Evolutionary conservation across 2,329 filamentous ascomycete genomes (phyloP).

Genomic region (Colletotrichum magnum): DNA sequence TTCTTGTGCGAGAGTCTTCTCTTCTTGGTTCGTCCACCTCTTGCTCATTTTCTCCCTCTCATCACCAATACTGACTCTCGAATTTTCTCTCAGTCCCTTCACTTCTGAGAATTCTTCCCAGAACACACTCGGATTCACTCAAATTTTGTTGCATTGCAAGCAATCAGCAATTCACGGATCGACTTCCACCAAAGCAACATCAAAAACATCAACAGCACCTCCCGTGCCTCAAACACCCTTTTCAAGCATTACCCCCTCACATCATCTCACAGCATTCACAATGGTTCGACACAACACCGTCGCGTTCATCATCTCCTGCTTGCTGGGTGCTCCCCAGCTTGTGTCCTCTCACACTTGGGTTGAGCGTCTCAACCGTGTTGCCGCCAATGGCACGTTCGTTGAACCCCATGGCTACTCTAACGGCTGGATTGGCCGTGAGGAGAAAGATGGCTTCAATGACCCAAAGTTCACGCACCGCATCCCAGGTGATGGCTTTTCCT

Average conservation of each 20-base stretch:
- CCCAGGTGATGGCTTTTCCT: constrained; percentile 62
- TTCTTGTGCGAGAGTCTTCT: constrained; percentile 15
- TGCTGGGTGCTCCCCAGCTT: constrained; percentile 40
- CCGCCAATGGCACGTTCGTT: constrained; percentile 79
- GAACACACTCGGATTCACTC: background rate
- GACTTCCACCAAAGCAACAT: background rate
- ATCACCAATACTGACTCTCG: constrained; percentile 22
- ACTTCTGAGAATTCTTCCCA: constrained; percentile 12
- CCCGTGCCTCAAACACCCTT: background rate
- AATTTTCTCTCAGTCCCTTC: constrained; percentile 4
- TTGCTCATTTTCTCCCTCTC: background rate
- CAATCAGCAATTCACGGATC: constrained; percentile 6
- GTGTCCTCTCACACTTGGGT: constrained; percentile 83
- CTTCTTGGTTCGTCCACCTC: constrained; percentile 28
- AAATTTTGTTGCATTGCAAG: background rate
- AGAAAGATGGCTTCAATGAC: constrained; percentile 68
- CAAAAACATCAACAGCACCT: background rate
- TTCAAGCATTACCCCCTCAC: background rate
- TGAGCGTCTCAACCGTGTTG: constrained; percentile 80
- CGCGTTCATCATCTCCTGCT: constrained; percentile 51
- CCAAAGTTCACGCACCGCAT: constrained; percentile 73
- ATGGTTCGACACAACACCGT: constrained; percentile 39
- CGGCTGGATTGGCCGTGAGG: constrained; percentile 71
- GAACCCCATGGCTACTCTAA: constrained; percentile 82
- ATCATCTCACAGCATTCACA: constrained; percentile 12